These are phyloP conservation scores for Paulownia fortunei DNA, from an alignment of 257 asterid species.

Conservation along the genomic window DNA sequence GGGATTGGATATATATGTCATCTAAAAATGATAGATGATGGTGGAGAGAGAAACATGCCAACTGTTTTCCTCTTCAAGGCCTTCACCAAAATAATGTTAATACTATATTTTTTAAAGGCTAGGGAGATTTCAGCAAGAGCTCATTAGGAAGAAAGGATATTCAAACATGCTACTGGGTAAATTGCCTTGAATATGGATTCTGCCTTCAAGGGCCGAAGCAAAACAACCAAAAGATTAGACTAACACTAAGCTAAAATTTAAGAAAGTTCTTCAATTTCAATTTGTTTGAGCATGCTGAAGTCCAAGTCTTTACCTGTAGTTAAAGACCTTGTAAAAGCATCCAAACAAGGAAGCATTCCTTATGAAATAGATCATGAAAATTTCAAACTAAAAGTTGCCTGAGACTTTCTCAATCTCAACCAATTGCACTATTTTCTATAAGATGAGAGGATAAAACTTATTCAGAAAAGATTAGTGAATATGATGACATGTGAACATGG, in stretches of 20 bases:
- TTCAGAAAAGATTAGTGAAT: neutral
- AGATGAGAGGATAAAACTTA: neutral
- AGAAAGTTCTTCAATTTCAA: neutral
- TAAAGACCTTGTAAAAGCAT: neutral
- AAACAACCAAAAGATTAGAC: neutral
- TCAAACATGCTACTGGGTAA: neutral
- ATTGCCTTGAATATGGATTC: neutral
- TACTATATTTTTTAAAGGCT: no score
- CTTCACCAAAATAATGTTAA: neutral
- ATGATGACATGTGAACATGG: neutral
- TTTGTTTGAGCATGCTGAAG: neutral
- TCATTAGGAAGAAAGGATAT: neutral
- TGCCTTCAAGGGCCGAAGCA: neutral
- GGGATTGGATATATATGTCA: neutral
- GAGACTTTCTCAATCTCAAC: no score
- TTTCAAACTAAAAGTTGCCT: no score
- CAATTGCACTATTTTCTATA: no score
- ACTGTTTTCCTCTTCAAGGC: no score
- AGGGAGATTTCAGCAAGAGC: neutral
- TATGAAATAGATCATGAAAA: neutral
- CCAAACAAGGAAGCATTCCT: neutral
- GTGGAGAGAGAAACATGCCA: neutral
- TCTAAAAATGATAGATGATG: neutral
- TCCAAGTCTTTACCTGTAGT: no score
- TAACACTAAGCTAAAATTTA: neutral